Base-by-base conservation (phyloP, 306 rosid genomes). In the Corylus americana region DNA sequence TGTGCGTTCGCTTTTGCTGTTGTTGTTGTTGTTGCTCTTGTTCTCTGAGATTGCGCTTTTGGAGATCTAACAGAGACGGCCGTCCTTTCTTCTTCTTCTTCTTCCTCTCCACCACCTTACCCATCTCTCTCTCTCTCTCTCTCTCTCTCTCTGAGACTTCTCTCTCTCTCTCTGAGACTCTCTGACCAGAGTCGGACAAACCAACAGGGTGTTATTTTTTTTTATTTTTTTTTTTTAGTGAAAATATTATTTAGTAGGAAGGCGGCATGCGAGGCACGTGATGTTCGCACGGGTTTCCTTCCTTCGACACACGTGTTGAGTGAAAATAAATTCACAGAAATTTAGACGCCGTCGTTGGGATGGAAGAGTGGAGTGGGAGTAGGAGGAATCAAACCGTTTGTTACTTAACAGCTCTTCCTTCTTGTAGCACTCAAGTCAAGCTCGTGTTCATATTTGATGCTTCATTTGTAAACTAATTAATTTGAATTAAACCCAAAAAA, bases 61-160 rank as follows among this genome's bases (percentile, higher is more conserved):
- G 92, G 75, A 90, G 91, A 88, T 90, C 94, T 53, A 90, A 85
- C 25, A 90, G 91, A 84, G 92, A 90, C 17, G 94, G 94, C 70
- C 92, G 83, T 47, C 94, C 94, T 80, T 90, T 90, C 92, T 90
- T 90, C 94, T 85, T 88, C 93, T 86, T 88, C 93, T 86, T 88
- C 92, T 70, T 85, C 92, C 42, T 84, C 87, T 90, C 89, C 85
- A 90, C 90, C 83, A 83, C 84, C 92, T 88, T 90, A 79, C 94
- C 92, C 94, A 88, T 87, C 5, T 63, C 45, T 63, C 69, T 29
- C n/a, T 31, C 18, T 31, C 70, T 63, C 70, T 13, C 3, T 29
- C 29, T 74, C 71, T 61, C 16, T 55, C 50, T 29, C 78, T 53
- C 75, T 57, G 22, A 22, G 22, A 22, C 62, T 31, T 44, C 42